Base-by-base conservation (phyloP, 2,329 filamentous ascomycete species). In the Hymenoscyphus occultus region DNA sequence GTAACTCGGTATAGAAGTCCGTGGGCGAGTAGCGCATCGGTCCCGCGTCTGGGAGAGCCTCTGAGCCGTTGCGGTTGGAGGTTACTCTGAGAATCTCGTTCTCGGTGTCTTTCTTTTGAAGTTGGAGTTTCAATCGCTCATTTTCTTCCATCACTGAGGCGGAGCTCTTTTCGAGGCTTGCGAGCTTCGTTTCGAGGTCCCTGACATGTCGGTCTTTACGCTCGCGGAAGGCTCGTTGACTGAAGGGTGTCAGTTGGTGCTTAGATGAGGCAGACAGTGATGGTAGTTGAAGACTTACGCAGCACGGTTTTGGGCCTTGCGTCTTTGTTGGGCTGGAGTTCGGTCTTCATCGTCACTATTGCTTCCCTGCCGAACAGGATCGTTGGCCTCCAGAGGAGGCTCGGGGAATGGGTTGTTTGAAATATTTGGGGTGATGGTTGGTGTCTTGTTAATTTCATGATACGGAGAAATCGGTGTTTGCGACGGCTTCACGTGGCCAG, bases 121-220 rank as follows among this genome's bases (percentile, higher is more conserved):
- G 82, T 73, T 96, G 90, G 22, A 90, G 86, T 78, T 92, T 94
- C 35, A 98, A 81, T 40, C 90, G 88, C 77, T 96, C 91, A 75
- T 97, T 97, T 76, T 97, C 93, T 56, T 88, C 86, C 51, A 88
- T 85, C 0, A 95, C 84, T 40, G 86, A 84, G 63, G 88, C 85
- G 61, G 91, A 90, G 60, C 88, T 87, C 66, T 88, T 86, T 75
- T 96, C 90, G 39, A 97, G 86, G 59, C 82, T 83, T 60, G 86
- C 89, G 35, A 98, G 87, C 76, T 96, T 95, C 64, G 87, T 86
- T 78, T 98, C 93, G 31, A 98, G 88, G 67, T 98, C 93, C 76
- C 93, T 93, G 68, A 98, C 93, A 74, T 96, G 93, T 65, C 89
- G 90, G 77, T 98, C 94, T 78, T 98, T 98, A 71, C 94, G 90